Percentiles rank a stretch among this genome's conserved stretches.
phyloP scores from a whole-genome alignment of 345 rosid species.

The Durio zibethinus region DNA sequence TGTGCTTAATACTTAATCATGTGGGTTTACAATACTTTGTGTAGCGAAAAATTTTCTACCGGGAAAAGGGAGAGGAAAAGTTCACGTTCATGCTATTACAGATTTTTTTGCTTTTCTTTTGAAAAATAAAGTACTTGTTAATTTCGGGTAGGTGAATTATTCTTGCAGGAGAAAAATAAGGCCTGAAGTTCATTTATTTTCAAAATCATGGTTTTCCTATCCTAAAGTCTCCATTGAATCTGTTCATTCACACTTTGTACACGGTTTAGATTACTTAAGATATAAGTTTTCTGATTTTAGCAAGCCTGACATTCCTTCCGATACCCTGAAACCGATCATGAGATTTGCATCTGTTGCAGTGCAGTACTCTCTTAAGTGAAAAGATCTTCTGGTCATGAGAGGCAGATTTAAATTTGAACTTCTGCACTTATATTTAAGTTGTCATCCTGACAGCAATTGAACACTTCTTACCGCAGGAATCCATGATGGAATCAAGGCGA shows the following conservation, averaged over 20 bases:
- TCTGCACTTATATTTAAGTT: neutral
- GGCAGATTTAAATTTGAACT: neutral
- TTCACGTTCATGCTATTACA: neutral
- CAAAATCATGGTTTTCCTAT: neutral
- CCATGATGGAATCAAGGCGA: neutral
- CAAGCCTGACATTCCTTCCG: neutral
- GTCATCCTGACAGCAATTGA: neutral
- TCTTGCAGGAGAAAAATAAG: neutral
- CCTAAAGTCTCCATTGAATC: neutral
- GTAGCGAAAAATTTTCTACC: neutral
- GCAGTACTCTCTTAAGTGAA: neutral
- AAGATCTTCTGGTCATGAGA: neutral
- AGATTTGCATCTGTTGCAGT: neutral
- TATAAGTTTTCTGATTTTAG: neutral
- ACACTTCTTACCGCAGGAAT: slow-evolving; percentile 10
- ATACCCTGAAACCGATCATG: neutral
- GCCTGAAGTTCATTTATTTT: neutral
- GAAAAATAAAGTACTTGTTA: neutral
- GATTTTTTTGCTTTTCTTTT: neutral
- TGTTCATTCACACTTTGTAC: neutral
- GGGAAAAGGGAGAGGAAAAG: neutral
- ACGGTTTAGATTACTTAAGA: neutral
- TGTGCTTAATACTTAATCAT: slow-evolving; percentile 1
- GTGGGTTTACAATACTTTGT: neutral
- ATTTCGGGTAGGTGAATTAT: neutral